Conservation (phyloP, 2,329 filamentous ascomycete species). For the Botrytis aclada region DNA sequence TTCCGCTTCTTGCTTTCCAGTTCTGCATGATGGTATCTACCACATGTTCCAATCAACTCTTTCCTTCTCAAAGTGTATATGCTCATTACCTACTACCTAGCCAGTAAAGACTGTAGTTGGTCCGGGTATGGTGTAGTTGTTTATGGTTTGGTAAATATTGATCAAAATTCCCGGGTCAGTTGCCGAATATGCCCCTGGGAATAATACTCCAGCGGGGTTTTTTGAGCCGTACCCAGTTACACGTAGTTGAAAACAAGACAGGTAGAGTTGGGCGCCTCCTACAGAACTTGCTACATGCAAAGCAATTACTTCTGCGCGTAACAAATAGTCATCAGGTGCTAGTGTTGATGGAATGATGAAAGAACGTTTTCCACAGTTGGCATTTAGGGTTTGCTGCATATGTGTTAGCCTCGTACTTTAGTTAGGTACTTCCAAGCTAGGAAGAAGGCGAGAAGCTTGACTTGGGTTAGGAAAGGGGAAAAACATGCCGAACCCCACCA, state of each 20-base stretch:
- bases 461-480: background rate
- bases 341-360: constrained; percentile 51
- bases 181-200: constrained; percentile 2
- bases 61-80: background rate
- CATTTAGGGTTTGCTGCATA: constrained; percentile 34
- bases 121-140: constrained; percentile 36
- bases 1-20: background rate
- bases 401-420: background rate
- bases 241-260: constrained; percentile 35
- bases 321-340: constrained; percentile 52
- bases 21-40: background rate
- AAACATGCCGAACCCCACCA: constrained; percentile 27
- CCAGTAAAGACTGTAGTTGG: constrained; percentile 28
- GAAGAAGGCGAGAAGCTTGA: background rate
- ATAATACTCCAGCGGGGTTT: background rate
- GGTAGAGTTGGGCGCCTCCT: constrained; percentile 42
- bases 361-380: constrained; percentile 45
- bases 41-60: background rate
- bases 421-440: background rate
- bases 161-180: constrained; percentile 48
- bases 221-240: constrained; percentile 9
- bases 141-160: constrained; percentile 41
- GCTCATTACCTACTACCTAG: background rate
- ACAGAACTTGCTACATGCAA: constrained; percentile 48
- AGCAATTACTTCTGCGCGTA: constrained; percentile 53